Evolutionary conservation across 768 basidiomycete genomes (phyloP).

Genomic region (Trametes villosa): DNA sequence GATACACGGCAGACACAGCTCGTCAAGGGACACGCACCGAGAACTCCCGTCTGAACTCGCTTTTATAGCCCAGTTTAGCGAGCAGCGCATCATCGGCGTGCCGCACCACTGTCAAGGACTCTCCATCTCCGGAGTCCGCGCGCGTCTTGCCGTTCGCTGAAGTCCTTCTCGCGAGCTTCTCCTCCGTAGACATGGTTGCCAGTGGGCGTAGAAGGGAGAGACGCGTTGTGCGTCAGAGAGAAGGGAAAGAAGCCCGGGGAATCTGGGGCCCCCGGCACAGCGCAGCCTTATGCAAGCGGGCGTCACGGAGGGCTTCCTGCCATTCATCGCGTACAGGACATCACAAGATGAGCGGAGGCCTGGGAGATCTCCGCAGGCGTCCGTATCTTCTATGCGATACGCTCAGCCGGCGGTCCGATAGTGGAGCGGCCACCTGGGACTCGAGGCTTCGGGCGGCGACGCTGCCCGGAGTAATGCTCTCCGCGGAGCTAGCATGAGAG

Average conservation of each 20-base stretch:
- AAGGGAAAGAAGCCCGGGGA: slow-evolving; percentile 10
- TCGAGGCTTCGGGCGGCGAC: not conserved
- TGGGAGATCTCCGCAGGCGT: slow-evolving; percentile 11
- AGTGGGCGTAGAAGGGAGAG: not conserved
- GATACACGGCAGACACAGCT: too few species aligned
- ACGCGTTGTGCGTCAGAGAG: slow-evolving; percentile 9
- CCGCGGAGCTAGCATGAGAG: not conserved
- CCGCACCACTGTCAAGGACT: slow-evolving; percentile 27
- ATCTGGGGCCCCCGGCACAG: not conserved
- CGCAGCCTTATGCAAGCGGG: slow-evolving; percentile 8
- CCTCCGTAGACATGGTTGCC: slow-evolving; percentile 21
- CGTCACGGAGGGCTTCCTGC: not conserved
- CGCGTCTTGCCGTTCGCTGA: slow-evolving; percentile 13
- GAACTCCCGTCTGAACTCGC: slow-evolving; percentile 76
- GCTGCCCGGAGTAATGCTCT: not conserved
- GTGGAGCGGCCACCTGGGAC: not conserved
- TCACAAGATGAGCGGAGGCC: not conserved
- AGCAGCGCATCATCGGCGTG: slow-evolving; percentile 60
- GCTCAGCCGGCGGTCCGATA: not conserved
- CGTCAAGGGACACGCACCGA: slow-evolving; percentile 46
- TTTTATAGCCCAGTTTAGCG: slow-evolving; percentile 70
- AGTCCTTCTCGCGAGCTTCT: slow-evolving; percentile 25
- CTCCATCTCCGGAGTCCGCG: slow-evolving; percentile 9
- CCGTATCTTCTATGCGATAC: not conserved
- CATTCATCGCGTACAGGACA: not conserved